Base-by-base conservation (phyloP, 352 stramenopile species). In the Aphanomyces astaci region DNA sequence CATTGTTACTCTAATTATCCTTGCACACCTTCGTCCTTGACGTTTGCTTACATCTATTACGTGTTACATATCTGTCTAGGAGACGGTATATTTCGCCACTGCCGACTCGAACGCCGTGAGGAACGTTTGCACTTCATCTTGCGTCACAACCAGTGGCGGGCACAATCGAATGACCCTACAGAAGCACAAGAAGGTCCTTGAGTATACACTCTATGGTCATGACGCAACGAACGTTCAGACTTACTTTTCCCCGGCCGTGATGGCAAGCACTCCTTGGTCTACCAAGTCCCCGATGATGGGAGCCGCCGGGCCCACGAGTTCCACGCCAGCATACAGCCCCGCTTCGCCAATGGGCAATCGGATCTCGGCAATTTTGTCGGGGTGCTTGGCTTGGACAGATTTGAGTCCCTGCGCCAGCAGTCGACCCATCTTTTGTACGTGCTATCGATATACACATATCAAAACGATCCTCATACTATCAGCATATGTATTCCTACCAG, bases 191-290 rank as follows among this genome's bases (percentile, higher is more conserved):
- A 46, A 67, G 49, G 22, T 0, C 33, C 70, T n/a, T n/a, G n/a
- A n/a, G n/a, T n/a, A n/a, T n/a, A n/a, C n/a, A n/a, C n/a, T n/a
- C n/a, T n/a, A n/a, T n/a, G n/a, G n/a, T n/a, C n/a, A n/a, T n/a
- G n/a, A n/a, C n/a, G n/a, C 49, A 52, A 63, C 63, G 43, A 66
- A 49, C 5, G 45, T 33, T 25, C 10, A 22, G 15, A 80, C 78
- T 54, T 76, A 92, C 84, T 90, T 90, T 74, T 92, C 83, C 31
- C 87, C 87, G 25, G 78, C 87, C 19, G 81, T 87, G 74, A 94
- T 93, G 69, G 92, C 76, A 60, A 95, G 78, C 46, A 95, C 75
- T 63, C 81, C 79, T 69, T 95, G 89, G 24, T 76, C 76, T 5
- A 78, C 49, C 46, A 89, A 76, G 63, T 89, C 89, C 63, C 89